phyloP scores from a whole-genome alignment of 1,139 yeast genomes.

The Suhomyces terraborum region DNA sequence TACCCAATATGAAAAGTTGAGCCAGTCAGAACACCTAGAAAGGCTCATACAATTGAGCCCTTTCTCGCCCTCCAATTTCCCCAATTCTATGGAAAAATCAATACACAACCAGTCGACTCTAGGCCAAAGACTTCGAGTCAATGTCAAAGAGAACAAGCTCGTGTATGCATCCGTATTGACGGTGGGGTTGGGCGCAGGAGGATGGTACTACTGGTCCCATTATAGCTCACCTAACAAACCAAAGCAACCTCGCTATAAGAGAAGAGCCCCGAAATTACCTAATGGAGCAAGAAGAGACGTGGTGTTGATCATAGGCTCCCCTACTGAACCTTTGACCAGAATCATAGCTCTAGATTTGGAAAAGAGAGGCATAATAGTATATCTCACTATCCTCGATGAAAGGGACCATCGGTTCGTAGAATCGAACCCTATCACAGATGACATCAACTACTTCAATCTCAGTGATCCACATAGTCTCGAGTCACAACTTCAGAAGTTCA shows the following conservation, averaged over 20 bases:
- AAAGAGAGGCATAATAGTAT: conserved; percentile 77
- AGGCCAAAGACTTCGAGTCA: conserved; percentile 15
- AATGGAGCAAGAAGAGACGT: conserved; percentile 80
- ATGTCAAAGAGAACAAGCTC: conserved; percentile 19
- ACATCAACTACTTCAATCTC: conserved; percentile 48
- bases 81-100: background rate
- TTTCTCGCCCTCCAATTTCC: conserved; percentile 2
- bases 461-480: conserved; percentile 34
- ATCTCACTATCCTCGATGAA: conserved; percentile 67
- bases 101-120: conserved; percentile 4
- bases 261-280: conserved; percentile 63
- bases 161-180: conserved; percentile 25
- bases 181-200: conserved; percentile 34
- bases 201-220: conserved; percentile 17
- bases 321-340: conserved; percentile 72
- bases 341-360: conserved; percentile 73
- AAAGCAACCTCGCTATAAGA: conserved; percentile 21
- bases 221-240: background rate
- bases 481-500: conserved; percentile 44
- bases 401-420: conserved; percentile 62
- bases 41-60: conserved; percentile 17
- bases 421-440: conserved; percentile 56
- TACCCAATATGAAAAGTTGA: conserved; percentile 28
- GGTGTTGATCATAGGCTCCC: conserved; percentile 72
- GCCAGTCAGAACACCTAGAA: conserved; percentile 22